Evolutionary conservation across 2,329 filamentous ascomycete species (phyloP), one percentile per base, ranked within the genome.

Genomic region (Fusarium sp.): DNA sequence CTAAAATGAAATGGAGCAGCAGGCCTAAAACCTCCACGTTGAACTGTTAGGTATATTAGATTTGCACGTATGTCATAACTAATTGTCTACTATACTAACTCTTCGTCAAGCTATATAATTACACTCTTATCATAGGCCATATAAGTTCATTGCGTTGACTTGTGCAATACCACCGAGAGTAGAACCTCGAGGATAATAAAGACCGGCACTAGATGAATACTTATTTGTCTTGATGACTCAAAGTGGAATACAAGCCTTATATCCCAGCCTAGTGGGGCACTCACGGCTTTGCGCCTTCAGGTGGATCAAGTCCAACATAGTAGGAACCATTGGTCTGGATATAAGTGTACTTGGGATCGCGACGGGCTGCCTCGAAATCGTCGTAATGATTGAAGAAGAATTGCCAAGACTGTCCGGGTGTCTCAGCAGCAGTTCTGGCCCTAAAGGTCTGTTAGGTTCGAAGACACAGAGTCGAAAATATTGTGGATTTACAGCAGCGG

Each of bases 61-160:
- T 22, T 22, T 22, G 20, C 20, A 5, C 20, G 20, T 22, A 5
- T 22, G 20, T 22, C 3, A 22, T 22, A 22, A 22, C 20, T 3
- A 22, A 3, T 22, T 22, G 20, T 22, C 20, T 22, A 22, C 20
- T 22, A 22, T 22, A 22, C 20, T 22, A 22, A 22, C 20, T 22
- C 20, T 22, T 22, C 5, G 20, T 22, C 3, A 22, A 22, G 20
- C 20, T 22, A 22, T 22, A 22, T 3, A 22, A 22, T 22, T 22
- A 22, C 20, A 22, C 20, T 3, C 20, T 22, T 22, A 5, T 22
- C 20, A 22, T 3, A 5, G 20, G 20, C 20, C 20, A 22, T n/a
- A n/a, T n/a, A n/a, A 61, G 26, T 52, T 60, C 55, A 61, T 60
- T 2, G 55, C 44, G 1, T 61, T 61, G 15, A 61, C 56, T 7